A percentile compares a stretch with the other conserved stretches of the same genome.
Evolutionary conservation across 495 filamentous ascomycete species (phyloP).

Genomic region (Penicillium tannophilum): DNA sequence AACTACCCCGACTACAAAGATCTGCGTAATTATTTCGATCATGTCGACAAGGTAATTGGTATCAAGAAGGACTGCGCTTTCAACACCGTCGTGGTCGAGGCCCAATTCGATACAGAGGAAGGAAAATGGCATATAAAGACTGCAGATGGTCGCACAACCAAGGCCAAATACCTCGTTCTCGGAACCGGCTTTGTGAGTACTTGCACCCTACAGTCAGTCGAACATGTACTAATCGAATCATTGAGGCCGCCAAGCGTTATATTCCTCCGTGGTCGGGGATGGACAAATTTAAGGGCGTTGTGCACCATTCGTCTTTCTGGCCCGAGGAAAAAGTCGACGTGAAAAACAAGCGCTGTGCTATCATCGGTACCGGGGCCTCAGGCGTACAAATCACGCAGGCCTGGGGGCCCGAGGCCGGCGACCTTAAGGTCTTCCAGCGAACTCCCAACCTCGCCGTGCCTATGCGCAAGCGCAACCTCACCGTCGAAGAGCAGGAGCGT

Average conservation of each 20-base stretch:
- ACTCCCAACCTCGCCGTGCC: constrained; percentile 57
- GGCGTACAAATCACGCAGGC: constrained; percentile 61
- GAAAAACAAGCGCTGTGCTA: constrained; percentile 50
- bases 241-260: constrained; percentile 28
- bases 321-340: constrained; percentile 52
- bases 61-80: constrained; percentile 56
- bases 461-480: constrained; percentile 39
- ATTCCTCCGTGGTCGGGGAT: constrained; percentile 54
- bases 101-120: constrained; percentile 37
- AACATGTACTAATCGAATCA: too few species aligned
- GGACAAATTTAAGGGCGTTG: constrained; percentile 52
- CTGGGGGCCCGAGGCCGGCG: constrained; percentile 39
- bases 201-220: too few species aligned
- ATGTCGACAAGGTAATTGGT: constrained; percentile 51
- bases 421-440: constrained; percentile 53
- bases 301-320: constrained; percentile 63
- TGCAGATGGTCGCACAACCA: constrained; percentile 46
- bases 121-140: constrained; percentile 52
- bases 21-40: constrained; percentile 57
- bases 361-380: constrained; percentile 63
- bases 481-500: neutral
- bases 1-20: constrained; percentile 55
- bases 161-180: constrained; percentile 51
- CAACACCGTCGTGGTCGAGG: constrained; percentile 47
- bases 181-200: constrained; percentile 35